Evolutionary conservation across 2,329 filamentous ascomycete genomes (phyloP), one percentile per base, ranked within the genome.

Genomic region (Colletotrichum gigasporum): DNA sequence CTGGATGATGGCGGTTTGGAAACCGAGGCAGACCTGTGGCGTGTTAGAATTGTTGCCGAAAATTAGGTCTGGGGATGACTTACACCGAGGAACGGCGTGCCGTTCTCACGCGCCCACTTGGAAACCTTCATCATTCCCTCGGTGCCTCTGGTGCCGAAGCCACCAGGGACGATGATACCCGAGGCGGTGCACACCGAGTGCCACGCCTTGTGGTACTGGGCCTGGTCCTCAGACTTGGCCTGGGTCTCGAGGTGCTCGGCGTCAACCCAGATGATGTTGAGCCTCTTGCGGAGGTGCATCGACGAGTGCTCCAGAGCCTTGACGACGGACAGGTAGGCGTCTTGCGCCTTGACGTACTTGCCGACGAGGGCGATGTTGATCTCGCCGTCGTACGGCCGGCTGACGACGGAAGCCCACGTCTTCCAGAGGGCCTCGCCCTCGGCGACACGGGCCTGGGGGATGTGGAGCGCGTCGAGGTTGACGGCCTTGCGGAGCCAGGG

Each of bases 1-100:
- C 77, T 98, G 94, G 69, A 97, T 91, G 47, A 97, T 93, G 18
- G 95, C 94, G 47, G 97, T 86, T 76, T 98, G 96, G 90, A 97
- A 93, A 61, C 94, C 94, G 20, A 97, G 83, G 75, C 95, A 97
- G 67, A 98, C 91, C 63, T 52, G 14, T 16, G 10, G 22, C 14
- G 14, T 39, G 32, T 24, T 10, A 9, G n/a, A n/a, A n/a, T n/a
- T n/a, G n/a, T n/a, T n/a, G n/a, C n/a, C n/a, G n/a, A n/a, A n/a
- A n/a, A n/a, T n/a, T n/a, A n/a, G n/a, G n/a, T n/a, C n/a, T n/a
- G n/a, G 32, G 48, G 18, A 3, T 34, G 20, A 39, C 48, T 39
- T 52, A 52, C 62, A 24, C 96, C 96, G 1, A 98, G 85, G 79
- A 91, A 97, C 2, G 94, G 94, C 3, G 87, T 87, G 67, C 91